These are phyloP conservation scores for Penicillium lividum DNA, from an alignment of 495 filamentous ascomycete species.

Conservation along the genomic window DNA sequence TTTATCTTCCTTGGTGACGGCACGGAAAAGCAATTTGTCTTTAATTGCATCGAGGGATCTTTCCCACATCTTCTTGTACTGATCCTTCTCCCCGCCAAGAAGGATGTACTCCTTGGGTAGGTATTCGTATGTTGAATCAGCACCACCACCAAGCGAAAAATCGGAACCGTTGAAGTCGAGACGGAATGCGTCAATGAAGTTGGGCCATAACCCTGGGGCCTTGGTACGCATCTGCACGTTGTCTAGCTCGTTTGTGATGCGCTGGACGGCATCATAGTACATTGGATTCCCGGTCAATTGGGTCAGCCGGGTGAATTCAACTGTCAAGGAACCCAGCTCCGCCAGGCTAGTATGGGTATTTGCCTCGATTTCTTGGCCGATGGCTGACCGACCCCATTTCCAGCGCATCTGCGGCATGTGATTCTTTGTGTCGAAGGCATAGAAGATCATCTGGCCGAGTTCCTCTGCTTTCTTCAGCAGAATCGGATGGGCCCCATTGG, in stretches of 20 bases:
- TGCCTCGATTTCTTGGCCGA: constrained; percentile 42
- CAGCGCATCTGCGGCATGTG: constrained; percentile 76
- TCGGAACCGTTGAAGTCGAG: constrained; percentile 47
- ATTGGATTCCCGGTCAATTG: constrained; percentile 82
- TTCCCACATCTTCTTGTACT: constrained; percentile 81
- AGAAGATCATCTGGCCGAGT: constrained; percentile 83
- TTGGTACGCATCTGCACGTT: constrained; percentile 66
- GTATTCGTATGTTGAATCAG: constrained; percentile 95
- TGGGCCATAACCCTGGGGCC: constrained; percentile 83
- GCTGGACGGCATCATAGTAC: constrained; percentile 91
- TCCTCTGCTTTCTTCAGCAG: constrained; percentile 85
- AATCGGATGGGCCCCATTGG: constrained; percentile 60
- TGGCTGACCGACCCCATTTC: constrained; percentile 48
- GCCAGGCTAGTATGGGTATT: constrained; percentile 58
- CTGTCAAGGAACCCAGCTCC: constrained; percentile 80
- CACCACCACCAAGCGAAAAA: constrained; percentile 82
- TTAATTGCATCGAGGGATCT: constrained; percentile 68
- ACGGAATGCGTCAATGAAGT: constrained; percentile 64
- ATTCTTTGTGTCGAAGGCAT: constrained; percentile 93
- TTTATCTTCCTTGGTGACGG: constrained; percentile 69
- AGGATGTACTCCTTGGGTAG: constrained; percentile 82
- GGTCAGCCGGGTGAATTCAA: constrained; percentile 92
- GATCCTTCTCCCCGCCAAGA: constrained; percentile 73
- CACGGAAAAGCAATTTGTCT: constrained; percentile 76
- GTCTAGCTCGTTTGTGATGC: constrained; percentile 80